Percentiles rank a stretch among this genome's conserved stretches.
These are phyloP conservation scores for Pseudogymnoascus sp. DNA, from an alignment of 2,329 filamentous ascomycete genomes.

Conservation along the genomic window DNA sequence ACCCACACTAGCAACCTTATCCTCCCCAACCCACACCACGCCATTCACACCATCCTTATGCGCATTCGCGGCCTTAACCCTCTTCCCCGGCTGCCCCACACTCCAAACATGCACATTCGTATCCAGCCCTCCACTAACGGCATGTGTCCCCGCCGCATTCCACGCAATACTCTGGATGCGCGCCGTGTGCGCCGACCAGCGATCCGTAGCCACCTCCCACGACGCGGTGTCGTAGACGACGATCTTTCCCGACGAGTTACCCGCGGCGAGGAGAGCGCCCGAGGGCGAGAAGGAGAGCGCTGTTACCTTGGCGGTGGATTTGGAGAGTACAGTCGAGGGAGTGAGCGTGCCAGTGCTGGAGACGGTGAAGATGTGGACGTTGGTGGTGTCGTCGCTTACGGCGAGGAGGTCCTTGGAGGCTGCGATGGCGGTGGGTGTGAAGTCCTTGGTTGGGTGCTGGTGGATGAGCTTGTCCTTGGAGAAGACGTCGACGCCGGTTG, in stretches of 20 bases:
- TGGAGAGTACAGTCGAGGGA: conserved; percentile 42
- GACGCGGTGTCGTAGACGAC: conserved; percentile 62
- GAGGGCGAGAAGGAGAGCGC: conserved; percentile 74
- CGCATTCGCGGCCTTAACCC: conserved; percentile 76
- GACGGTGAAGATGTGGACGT: conserved; percentile 65
- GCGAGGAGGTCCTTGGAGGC: conserved; percentile 62
- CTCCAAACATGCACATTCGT: conserved; percentile 94
- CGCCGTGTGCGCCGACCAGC: conserved; percentile 65
- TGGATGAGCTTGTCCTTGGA: conserved; percentile 54
- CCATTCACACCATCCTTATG: conserved; percentile 95
- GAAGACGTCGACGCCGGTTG: conserved; percentile 51
- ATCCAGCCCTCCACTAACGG: conserved; percentile 78
- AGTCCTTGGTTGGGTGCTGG: conserved; percentile 50
- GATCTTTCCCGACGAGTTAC: conserved; percentile 80
- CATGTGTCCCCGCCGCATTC: conserved; percentile 69
- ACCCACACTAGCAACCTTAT: conserved; percentile 65
- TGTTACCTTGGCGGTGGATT: conserved; percentile 65
- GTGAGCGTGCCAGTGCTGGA: conserved; percentile 45
- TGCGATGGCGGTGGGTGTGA: conserved; percentile 63
- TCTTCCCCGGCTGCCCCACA: conserved; percentile 69
- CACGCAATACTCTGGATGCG: conserved; percentile 64
- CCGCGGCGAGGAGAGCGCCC: conserved; percentile 71
- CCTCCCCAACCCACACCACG: conserved; percentile 67
- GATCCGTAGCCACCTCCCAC: conserved; percentile 71
- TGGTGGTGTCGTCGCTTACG: conserved; percentile 67